These are phyloP conservation scores for Ascomycota sp. DNA, from an alignment of 2,329 filamentous ascomycete genomes.

Conservation along the genomic window DNA sequence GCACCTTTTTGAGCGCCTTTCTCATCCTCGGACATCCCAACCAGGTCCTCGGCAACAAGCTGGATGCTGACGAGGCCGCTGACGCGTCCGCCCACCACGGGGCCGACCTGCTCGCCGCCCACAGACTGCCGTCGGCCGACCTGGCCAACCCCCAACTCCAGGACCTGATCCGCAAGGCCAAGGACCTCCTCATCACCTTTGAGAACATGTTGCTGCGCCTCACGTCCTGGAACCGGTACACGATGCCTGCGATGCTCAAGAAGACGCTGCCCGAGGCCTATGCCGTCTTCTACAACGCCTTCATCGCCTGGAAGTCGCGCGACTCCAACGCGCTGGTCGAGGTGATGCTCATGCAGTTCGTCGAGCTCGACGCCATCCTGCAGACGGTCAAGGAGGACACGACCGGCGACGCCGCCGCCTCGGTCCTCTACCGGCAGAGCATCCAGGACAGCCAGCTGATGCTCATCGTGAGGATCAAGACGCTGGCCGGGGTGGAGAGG, in stretches of 20 bases:
- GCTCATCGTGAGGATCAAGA: slow-evolving; percentile 61
- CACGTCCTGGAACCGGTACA: slow-evolving; percentile 44
- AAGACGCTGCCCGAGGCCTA: slow-evolving; percentile 48
- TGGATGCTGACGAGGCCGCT: slow-evolving; percentile 32
- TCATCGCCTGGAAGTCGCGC: slow-evolving; percentile 67
- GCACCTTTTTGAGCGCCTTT: slow-evolving; percentile 63
- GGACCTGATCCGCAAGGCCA: slow-evolving; percentile 58
- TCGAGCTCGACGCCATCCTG: slow-evolving; percentile 67
- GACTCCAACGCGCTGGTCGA: slow-evolving; percentile 62
- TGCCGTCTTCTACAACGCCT: slow-evolving; percentile 55
- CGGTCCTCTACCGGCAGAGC: slow-evolving; percentile 59
- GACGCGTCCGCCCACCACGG: no score
- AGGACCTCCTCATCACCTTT: slow-evolving; percentile 58
- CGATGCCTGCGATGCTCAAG: slow-evolving; percentile 38
- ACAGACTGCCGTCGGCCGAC: slow-evolving; percentile 19
- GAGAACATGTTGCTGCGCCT: slow-evolving; percentile 51
- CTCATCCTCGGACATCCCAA: slow-evolving; percentile 62
- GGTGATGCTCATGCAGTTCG: slow-evolving; percentile 72
- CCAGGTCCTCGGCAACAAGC: slow-evolving; percentile 57
- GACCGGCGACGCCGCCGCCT: slow-evolving; percentile 49
- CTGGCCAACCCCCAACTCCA: slow-evolving; percentile 41
- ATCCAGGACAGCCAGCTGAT: slow-evolving; percentile 67
- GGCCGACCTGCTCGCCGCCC: slow-evolving; percentile 7
- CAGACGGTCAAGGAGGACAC: slow-evolving; percentile 67
- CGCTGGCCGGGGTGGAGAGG: slow-evolving; percentile 48